phyloP scores from a whole-genome alignment of 2,329 filamentous ascomycete species.

The Chaetomiaceae sp. region DNA sequence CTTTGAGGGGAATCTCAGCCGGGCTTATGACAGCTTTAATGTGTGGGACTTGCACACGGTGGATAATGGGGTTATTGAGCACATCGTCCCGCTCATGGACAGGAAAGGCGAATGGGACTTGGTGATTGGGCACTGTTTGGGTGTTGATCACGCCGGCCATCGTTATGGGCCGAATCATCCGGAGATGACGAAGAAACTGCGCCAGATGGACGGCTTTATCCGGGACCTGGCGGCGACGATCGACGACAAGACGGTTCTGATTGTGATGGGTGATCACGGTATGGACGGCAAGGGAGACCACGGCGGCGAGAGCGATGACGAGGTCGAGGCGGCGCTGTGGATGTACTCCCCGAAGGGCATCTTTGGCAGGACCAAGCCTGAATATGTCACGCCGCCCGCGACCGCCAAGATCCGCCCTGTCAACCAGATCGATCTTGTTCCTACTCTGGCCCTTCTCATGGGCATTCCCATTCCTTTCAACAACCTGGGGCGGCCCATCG shows the following conservation, averaged over 20 bases:
- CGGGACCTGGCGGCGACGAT: conserved; percentile 65
- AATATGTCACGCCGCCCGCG: conserved; percentile 53
- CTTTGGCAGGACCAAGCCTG: conserved; percentile 71
- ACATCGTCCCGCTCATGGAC: conserved; percentile 79
- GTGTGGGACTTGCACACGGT: conserved; percentile 97
- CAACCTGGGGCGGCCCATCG: conserved; percentile 86
- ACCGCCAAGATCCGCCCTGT: conserved; percentile 73
- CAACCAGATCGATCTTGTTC: conserved; percentile 90
- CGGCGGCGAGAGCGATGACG: conserved; percentile 95
- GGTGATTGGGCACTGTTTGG: conserved; percentile 89
- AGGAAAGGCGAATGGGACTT: conserved; percentile 78
- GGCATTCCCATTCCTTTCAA: conserved; percentile 95
- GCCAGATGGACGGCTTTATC: conserved; percentile 84
- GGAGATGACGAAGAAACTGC: conserved; percentile 85
- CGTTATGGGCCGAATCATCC: conserved; percentile 90
- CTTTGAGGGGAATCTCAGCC: conserved; percentile 82
- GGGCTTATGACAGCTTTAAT: conserved; percentile 93
- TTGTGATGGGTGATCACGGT: conserved; percentile 98
- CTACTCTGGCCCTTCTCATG: conserved; percentile 80
- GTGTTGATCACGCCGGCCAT: conserved; percentile 95
- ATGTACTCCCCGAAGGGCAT: conserved; percentile 90
- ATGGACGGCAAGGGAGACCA: conserved; percentile 98
- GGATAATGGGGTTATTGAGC: conserved; percentile 88
- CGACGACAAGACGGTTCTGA: conserved; percentile 80
- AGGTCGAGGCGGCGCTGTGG: conserved; percentile 92